These are phyloP conservation scores for Xylaria cubensis DNA, from an alignment of 495 filamentous ascomycete species.

Conservation along the genomic window DNA sequence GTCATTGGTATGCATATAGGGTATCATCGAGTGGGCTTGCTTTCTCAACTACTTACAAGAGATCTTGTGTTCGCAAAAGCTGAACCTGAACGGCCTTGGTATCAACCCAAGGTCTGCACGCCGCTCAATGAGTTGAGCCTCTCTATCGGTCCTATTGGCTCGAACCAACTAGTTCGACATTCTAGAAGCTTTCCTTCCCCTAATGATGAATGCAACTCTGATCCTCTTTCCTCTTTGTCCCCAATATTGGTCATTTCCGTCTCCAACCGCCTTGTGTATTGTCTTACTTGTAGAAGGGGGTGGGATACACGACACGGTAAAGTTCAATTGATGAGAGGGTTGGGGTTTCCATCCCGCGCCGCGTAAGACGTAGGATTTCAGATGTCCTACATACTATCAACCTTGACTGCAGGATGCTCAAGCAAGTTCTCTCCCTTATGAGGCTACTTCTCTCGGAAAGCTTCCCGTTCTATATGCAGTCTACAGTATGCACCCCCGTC, in stretches of 20 bases:
- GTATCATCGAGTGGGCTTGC: neutral
- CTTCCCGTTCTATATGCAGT: neutral
- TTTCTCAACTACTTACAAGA: neutral
- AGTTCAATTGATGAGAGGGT: neutral
- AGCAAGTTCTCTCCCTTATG: neutral
- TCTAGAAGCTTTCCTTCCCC: constrained; percentile 20
- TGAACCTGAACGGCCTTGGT: neutral
- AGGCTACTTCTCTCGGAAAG: constrained; percentile 7
- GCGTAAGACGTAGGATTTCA: constrained; percentile 10
- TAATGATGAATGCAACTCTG: constrained; percentile 19
- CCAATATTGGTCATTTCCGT: constrained; percentile 15
- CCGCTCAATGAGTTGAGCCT: constrained; percentile 17
- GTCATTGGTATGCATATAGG: neutral
- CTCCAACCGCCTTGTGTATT: constrained; percentile 3
- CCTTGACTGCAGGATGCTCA: constrained; percentile 10
- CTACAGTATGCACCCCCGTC: neutral
- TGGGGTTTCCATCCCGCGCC: constrained; percentile 18
- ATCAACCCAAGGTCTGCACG: neutral
- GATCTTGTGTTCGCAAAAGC: constrained; percentile 13
- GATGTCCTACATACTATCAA: constrained; percentile 4
- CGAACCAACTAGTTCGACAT: neutral
- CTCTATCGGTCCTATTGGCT: constrained; percentile 23
- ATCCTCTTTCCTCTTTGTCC: constrained; percentile 14
- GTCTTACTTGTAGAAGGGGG: neutral
- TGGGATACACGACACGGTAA: constrained; percentile 8